phyloP scores from a whole-genome alignment of 805 yeast genomes.

The Metschnikowia picachoensis region DNA sequence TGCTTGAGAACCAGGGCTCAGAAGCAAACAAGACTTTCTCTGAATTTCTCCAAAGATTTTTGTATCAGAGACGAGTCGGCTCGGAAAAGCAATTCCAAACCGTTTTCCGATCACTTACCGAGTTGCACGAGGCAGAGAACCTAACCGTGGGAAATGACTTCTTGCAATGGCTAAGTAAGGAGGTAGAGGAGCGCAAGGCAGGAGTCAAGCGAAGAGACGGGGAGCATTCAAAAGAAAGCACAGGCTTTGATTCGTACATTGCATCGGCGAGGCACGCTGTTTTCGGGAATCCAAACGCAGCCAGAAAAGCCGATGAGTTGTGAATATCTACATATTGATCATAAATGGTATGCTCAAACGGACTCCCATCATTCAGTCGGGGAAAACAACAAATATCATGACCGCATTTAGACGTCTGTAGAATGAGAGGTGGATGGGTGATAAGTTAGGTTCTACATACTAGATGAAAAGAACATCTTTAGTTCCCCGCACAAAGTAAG shows the following conservation, averaged over 20 bases:
- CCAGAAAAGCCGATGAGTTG: slow-evolving; percentile 47
- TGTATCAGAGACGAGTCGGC: slow-evolving; percentile 21
- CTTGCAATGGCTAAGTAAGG: slow-evolving; percentile 58
- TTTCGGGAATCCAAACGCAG: slow-evolving; percentile 75
- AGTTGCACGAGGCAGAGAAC: slow-evolving; percentile 28
- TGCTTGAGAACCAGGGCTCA: slow-evolving; percentile 14
- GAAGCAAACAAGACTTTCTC: slow-evolving; percentile 33
- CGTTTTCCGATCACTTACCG: slow-evolving; percentile 23
- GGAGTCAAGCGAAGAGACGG: slow-evolving; percentile 26
- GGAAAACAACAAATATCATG: no score
- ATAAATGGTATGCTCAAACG: no score
- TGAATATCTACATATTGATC: background rate
- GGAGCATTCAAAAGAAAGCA: slow-evolving; percentile 28
- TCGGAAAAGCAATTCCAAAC: slow-evolving; percentile 40
- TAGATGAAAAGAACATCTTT: no score
- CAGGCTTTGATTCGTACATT: slow-evolving; percentile 35
- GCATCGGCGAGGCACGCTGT: slow-evolving; percentile 54
- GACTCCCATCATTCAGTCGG: no score
- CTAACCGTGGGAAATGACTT: slow-evolving; percentile 41
- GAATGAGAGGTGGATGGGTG: no score
- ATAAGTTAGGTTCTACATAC: no score
- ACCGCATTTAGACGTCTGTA: no score
- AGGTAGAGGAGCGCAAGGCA: slow-evolving; percentile 27
- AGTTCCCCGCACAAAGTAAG: no score
- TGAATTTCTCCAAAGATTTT: slow-evolving; percentile 29